Base-by-base conservation (phyloP, 805 yeast genomes). In the Hanseniaspora opuntiae region DNA sequence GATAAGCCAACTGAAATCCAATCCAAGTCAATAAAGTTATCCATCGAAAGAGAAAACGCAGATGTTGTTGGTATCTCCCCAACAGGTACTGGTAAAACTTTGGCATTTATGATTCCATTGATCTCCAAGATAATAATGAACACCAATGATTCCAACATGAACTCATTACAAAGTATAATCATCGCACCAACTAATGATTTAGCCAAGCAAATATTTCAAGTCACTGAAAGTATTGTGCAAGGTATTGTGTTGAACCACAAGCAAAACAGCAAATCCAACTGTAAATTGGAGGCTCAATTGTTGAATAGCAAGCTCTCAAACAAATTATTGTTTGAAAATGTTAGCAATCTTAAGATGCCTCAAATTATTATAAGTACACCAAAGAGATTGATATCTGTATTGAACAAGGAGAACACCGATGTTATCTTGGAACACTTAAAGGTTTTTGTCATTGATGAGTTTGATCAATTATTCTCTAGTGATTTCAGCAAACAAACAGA, bases 61-160 rank as follows among this genome's bases (percentile, higher is more conserved):
- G 45, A 28, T 32, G 65, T 93, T 35, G 72, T 93, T 42, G 95
- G 95, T 1, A 86, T 96, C 73, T 97, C 97, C 0, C 97, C 97
- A 46, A 93, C 98, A 0, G 98, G 98, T 60, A 87, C 97, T 4
- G 98, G 98, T 73, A 93, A 93, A 65, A 93, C 98, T 0, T 71
- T 93, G 47, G 95, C 97, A 32, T 93, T 84, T 63, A 70, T 86
- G 54, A 77, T 88, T 17, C 98, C 99, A 4, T 61, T 90, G 60
- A 67, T 93, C 20, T 93, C 86, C 44, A 69, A 69, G 55, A 65
- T 76, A 4, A 62, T 69, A 16, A 56, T 59, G 28, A 60, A 62
- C 32, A 63, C 57, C 45, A 60, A 62, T 45, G 55, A 60, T 12
- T 48, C 57, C 28, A 38, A 35, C 16, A 36, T 41, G 30, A 47